A percentile compares a stretch with the other conserved stretches of the same genome.
These are phyloP conservation scores for Cordyceps cicadae DNA, from an alignment of 2,329 filamentous ascomycete genomes.

Conservation along the genomic window DNA sequence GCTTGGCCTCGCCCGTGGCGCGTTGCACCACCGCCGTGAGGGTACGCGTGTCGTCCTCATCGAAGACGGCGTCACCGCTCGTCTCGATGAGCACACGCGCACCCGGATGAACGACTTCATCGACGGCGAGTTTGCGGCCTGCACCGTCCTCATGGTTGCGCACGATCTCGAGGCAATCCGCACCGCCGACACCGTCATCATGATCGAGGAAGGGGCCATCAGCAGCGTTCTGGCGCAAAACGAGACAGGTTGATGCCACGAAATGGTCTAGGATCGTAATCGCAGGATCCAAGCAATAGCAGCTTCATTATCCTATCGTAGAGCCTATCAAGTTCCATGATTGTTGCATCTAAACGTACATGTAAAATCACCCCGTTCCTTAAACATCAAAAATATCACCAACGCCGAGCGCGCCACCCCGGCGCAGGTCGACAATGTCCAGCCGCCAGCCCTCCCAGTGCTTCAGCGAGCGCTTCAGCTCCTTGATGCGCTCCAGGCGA, in stretches of 20 bases:
- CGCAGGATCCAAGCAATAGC: too few species aligned
- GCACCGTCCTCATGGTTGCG: constrained; percentile 5
- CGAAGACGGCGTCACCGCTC: neutral
- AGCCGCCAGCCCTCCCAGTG: constrained; percentile 61
- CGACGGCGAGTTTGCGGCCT: constrained; percentile 7
- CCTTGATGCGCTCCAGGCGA: constrained; percentile 54
- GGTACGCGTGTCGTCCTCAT: neutral
- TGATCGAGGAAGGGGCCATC: neutral
- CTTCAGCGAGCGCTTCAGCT: constrained; percentile 55
- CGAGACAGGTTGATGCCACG: neutral
- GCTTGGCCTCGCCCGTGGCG: constrained; percentile 14
- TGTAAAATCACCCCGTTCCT: neutral
- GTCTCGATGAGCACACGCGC: constrained; percentile 29
- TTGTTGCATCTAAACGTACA: neutral
- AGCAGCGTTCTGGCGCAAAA: neutral
- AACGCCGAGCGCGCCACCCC: constrained; percentile 49
- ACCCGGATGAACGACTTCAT: constrained; percentile 7
- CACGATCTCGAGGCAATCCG: neutral
- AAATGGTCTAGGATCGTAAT: neutral
- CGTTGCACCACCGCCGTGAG: constrained; percentile 15
- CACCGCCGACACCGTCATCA: neutral
- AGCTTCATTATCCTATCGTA: neutral
- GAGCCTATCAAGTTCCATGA: neutral
- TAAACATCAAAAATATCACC: constrained; percentile 59
- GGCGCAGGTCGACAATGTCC: constrained; percentile 53